Percentiles rank a stretch among this genome's conserved stretches.
Evolutionary conservation across 805 yeast genomes (phyloP).

Genomic region (Teunomyces tritomae): DNA sequence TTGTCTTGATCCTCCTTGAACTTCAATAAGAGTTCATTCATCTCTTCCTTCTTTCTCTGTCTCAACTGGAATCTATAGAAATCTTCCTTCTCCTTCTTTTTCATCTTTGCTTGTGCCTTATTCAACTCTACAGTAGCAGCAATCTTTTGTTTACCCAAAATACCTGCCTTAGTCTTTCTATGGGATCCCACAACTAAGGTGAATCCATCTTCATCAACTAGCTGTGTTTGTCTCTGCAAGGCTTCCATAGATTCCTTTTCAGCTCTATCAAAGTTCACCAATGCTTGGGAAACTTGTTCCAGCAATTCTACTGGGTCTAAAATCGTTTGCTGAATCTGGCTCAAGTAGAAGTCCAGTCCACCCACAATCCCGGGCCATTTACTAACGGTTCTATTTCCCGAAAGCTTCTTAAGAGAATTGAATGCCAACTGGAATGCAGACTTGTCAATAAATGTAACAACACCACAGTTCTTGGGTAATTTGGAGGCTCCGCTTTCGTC

Average conservation of each 20-base stretch:
- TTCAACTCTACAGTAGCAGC: conserved; percentile 37
- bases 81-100: conserved; percentile 78
- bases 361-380: conserved; percentile 39
- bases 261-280: conserved; percentile 64
- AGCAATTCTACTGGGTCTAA: conserved; percentile 54
- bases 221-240: conserved; percentile 50
- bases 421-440: conserved; percentile 64
- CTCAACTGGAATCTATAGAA: conserved; percentile 96
- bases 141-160: conserved; percentile 53
- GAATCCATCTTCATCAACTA: conserved; percentile 92
- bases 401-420: conserved; percentile 54
- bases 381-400: conserved; percentile 19
- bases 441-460: conserved; percentile 73
- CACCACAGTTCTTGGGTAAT: conserved; percentile 71
- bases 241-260: conserved; percentile 63
- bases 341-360: conserved; percentile 42
- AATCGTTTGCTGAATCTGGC: conserved; percentile 29
- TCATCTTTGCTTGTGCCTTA: conserved; percentile 48
- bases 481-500: conserved; percentile 34
- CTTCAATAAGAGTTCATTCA: conserved; percentile 78
- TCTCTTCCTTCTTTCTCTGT: conserved; percentile 87
- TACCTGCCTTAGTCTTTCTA: conserved; percentile 74
- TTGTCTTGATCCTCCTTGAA: conserved; percentile 90
- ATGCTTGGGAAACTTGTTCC: conserved; percentile 54
- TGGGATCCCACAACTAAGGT: conserved; percentile 86